A percentile compares a stretch with the other conserved stretches of the same genome.
Conservation (phyloP, 306 rosid species). For the Sindora glabra region DNA sequence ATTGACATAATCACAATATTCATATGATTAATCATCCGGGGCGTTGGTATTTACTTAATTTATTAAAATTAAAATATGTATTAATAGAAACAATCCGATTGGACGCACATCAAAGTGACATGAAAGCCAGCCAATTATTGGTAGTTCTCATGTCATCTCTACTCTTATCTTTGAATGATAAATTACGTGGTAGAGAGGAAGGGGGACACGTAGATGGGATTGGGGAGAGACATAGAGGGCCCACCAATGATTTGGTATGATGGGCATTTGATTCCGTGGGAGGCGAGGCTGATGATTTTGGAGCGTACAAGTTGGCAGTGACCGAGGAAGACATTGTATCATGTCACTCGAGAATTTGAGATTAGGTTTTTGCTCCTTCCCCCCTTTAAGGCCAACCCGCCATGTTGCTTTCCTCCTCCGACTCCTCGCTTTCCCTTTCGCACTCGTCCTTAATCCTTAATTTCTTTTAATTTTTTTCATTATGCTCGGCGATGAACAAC, state of each 20-base stretch:
- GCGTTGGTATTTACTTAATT: no score
- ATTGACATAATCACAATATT: constrained; percentile 26
- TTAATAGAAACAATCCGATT: constrained; percentile 11
- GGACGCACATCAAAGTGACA: constrained; percentile 29
- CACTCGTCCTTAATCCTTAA: no score
- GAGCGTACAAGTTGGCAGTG: constrained; percentile 57
- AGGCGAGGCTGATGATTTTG: constrained; percentile 55
- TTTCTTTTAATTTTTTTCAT: no score
- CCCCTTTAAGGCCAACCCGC: constrained; percentile 51
- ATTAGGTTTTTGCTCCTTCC: constrained; percentile 42
- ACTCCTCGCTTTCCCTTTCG: no score
- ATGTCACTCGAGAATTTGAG: no score
- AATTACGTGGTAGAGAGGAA: constrained; percentile 8
- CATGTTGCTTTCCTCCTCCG: constrained; percentile 31
- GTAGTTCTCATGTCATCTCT: constrained; percentile 53
- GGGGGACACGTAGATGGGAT: constrained; percentile 19
- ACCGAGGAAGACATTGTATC: constrained; percentile 34
- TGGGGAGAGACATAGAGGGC: constrained; percentile 42
- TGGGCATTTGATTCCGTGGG: constrained; percentile 78
- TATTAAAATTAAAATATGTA: no score
- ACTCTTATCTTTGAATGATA: no score
- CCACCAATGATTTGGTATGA: constrained; percentile 83
- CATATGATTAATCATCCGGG: neutral
- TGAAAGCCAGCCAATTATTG: constrained; percentile 26
- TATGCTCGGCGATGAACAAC: no score